Conservation (phyloP, 1,284 basidiomycete species). For the Ganoderma lingzhi region DNA sequence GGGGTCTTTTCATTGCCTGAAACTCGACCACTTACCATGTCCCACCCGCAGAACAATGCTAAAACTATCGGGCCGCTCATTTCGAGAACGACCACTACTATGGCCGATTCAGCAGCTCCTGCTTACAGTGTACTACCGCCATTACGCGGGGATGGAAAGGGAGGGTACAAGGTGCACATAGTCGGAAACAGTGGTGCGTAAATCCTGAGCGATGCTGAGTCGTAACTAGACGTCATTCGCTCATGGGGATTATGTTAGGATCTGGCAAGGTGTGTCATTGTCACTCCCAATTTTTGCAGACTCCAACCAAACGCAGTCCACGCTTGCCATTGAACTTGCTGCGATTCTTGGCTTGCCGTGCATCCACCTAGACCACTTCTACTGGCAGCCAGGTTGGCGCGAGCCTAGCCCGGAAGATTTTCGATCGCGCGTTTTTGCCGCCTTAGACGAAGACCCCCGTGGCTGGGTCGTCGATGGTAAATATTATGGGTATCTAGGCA, state of each 20-base stretch:
- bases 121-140: constrained; percentile 35
- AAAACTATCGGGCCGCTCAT: not conserved
- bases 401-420: constrained; percentile 31
- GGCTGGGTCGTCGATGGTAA: constrained; percentile 43
- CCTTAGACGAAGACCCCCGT: constrained; percentile 26
- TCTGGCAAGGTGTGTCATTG: constrained; percentile 24
- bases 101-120: no score
- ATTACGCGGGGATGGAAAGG: constrained; percentile 56
- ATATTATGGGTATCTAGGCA: constrained; percentile 30
- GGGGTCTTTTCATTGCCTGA: no score
- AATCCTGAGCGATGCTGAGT: not conserved
- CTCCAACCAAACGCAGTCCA: constrained; percentile 48
- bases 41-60: not conserved
- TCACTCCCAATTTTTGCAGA: constrained; percentile 8
- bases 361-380: constrained; percentile 36
- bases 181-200: constrained; percentile 62
- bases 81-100: no score
- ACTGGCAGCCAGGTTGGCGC: constrained; percentile 39
- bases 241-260: constrained; percentile 2
- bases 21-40: not conserved
- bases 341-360: constrained; percentile 46
- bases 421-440: constrained; percentile 28
- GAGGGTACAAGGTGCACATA: constrained; percentile 56
- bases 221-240: no score
- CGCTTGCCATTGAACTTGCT: constrained; percentile 55